Conservation (phyloP, 73 alveolate species). For the Paraurostyla sp. region DNA sequence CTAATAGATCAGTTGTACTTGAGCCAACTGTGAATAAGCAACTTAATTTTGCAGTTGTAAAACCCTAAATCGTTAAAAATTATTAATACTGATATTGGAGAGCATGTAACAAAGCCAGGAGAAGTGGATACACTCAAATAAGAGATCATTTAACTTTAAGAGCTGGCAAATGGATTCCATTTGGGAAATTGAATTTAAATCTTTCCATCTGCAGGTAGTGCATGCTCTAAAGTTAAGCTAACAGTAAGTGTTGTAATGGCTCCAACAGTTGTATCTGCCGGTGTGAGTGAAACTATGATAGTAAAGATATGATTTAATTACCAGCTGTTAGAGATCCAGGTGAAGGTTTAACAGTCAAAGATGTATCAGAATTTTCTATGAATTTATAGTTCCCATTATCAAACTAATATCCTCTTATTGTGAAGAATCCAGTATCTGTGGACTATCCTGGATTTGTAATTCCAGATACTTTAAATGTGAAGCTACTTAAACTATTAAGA, state of each 20-base stretch:
- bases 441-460: constrained; percentile 40
- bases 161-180: constrained; percentile 35
- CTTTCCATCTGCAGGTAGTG: constrained; percentile 41
- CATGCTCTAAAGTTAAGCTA: neutral
- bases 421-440: constrained; percentile 36
- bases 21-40: constrained; percentile 15
- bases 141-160: constrained; percentile 1
- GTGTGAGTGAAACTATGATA: neutral
- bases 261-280: constrained; percentile 35
- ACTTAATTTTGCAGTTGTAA: neutral
- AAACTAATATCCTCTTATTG: neutral
- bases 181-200: neutral
- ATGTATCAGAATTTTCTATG: constrained; percentile 1
- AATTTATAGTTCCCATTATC: neutral
- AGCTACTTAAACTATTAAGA: neutral
- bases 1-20: constrained; percentile 41
- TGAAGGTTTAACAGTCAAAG: constrained; percentile 30
- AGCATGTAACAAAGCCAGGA: constrained; percentile 8
- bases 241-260: neutral
- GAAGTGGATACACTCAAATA: constrained; percentile 7
- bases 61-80: constrained; percentile 2
- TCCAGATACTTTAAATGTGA: constrained; percentile 36
- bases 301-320: neutral
- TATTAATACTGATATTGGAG: neutral
- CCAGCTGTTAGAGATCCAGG: constrained; percentile 41